Conservation (phyloP, 345 rosid species). For the Aquilaria sinensis region DNA sequence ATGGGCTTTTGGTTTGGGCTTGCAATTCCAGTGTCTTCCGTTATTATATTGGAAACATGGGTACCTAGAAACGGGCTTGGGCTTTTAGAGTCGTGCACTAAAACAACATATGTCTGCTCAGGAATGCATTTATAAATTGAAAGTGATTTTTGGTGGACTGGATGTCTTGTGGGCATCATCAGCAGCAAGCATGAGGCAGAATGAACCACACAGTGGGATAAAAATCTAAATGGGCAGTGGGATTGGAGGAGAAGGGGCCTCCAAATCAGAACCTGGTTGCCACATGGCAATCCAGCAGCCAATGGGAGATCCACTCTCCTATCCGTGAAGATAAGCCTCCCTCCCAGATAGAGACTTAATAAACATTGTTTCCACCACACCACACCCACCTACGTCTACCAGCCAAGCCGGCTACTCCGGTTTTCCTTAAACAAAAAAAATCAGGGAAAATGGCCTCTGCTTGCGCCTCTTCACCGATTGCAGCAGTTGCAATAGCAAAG, state of each 20-base stretch:
- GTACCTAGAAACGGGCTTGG: too few relatives aligned
- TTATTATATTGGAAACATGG: too few relatives aligned
- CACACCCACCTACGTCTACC: too few relatives aligned
- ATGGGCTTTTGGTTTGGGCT: not conserved
- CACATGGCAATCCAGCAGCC: constrained; percentile 40
- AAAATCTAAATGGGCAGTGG: constrained; percentile 16
- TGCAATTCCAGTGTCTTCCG: too few relatives aligned
- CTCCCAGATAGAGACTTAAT: too few relatives aligned
- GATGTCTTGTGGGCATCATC: too few relatives aligned
- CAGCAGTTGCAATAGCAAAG: constrained; percentile 55
- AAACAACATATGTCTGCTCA: too few relatives aligned
- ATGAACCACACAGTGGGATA: constrained; percentile 24
- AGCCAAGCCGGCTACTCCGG: too few relatives aligned
- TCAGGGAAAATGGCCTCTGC: constrained; percentile 63
- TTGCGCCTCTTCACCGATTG: constrained; percentile 86
- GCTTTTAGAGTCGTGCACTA: too few relatives aligned
- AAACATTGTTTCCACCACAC: too few relatives aligned
- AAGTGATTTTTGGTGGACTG: not conserved
- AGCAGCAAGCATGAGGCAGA: not conserved
- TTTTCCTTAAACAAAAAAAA: not conserved
- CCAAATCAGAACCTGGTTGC: constrained; percentile 33
- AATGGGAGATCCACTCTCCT: constrained; percentile 22
- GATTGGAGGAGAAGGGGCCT: constrained; percentile 12
- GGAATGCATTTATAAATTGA: not conserved
- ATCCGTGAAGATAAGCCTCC: constrained; percentile 60